Evolutionary conservation across 139 green algal genomes (phyloP).

Genomic region (Pseudopediastrum boryanum): DNA sequence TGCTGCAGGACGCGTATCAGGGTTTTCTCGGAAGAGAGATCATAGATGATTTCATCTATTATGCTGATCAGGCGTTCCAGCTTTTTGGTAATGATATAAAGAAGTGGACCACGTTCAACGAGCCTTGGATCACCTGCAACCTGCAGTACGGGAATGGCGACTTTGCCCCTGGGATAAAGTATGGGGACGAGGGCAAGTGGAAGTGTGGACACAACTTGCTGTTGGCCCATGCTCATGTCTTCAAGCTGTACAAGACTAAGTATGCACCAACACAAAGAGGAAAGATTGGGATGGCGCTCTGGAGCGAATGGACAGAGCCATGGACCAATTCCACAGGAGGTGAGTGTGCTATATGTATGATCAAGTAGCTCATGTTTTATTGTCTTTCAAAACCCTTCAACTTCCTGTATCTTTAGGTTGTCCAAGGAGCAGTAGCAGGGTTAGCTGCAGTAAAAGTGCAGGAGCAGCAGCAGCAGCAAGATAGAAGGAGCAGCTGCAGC

Average conservation of each 20-base stretch:
- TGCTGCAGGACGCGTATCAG: conserved; percentile 30
- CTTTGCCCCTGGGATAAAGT: conserved; percentile 29
- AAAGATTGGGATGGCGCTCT: conserved; percentile 41
- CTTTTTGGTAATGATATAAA: conserved; percentile 56
- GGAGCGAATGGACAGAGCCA: conserved; percentile 46
- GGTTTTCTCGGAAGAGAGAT: neutral
- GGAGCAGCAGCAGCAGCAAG: no score
- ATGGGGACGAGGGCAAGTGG: conserved; percentile 29
- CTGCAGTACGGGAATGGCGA: conserved; percentile 38
- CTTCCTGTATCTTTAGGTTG: no score
- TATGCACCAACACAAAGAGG: conserved; percentile 30
- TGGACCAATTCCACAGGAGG: conserved; percentile 1
- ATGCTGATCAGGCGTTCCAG: conserved; percentile 3
- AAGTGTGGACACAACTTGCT: conserved; percentile 44
- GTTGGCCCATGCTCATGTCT: conserved; percentile 36
- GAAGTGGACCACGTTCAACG: conserved; percentile 49
- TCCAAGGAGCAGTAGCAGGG: no score
- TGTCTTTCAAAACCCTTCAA: no score
- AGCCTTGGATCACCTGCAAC: conserved; percentile 38
- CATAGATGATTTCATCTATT: conserved; percentile 6
- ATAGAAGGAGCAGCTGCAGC: no score
- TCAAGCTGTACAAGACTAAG: conserved; percentile 24
- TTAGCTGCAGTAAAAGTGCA: no score
- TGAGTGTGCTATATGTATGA: no score
- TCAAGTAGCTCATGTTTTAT: no score